phyloP scores from a whole-genome alignment of 2,329 filamentous ascomycete species.

The Chaetomium globosum region DNA sequence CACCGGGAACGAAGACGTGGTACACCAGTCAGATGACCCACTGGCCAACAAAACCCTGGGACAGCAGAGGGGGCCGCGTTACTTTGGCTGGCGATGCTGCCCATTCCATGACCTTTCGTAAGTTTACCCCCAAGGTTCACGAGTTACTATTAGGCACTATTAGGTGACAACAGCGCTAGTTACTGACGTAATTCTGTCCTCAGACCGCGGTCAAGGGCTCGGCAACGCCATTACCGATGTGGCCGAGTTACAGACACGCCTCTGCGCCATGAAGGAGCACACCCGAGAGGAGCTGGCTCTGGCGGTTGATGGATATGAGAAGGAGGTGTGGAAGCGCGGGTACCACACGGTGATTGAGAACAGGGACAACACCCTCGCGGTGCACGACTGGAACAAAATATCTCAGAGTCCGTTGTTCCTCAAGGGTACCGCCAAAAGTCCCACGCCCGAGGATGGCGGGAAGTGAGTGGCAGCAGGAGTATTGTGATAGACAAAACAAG shows the following conservation, averaged over 20 bases:
- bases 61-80: constrained; percentile 24
- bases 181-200: not conserved
- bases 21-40: constrained; percentile 22
- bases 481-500: too few species aligned
- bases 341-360: constrained; percentile 27
- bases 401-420: constrained; percentile 21
- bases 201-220: constrained; percentile 32
- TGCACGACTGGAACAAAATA: constrained; percentile 30
- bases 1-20: constrained; percentile 24
- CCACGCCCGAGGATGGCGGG: not conserved
- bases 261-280: constrained; percentile 35
- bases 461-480: not conserved
- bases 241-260: constrained; percentile 26
- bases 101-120: constrained; percentile 31
- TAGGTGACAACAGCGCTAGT: not conserved
- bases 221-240: constrained; percentile 31
- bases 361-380: constrained; percentile 21
- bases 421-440: not conserved
- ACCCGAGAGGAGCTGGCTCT: constrained; percentile 24
- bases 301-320: constrained; percentile 28
- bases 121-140: constrained; percentile 10
- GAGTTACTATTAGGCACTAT: not conserved
- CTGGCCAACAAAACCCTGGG: constrained; percentile 33
- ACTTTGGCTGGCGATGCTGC: constrained; percentile 33
- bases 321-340: constrained; percentile 31